phyloP scores from a whole-genome alignment of 2,329 filamentous ascomycete genomes.

The Xylaria arbuscula region DNA sequence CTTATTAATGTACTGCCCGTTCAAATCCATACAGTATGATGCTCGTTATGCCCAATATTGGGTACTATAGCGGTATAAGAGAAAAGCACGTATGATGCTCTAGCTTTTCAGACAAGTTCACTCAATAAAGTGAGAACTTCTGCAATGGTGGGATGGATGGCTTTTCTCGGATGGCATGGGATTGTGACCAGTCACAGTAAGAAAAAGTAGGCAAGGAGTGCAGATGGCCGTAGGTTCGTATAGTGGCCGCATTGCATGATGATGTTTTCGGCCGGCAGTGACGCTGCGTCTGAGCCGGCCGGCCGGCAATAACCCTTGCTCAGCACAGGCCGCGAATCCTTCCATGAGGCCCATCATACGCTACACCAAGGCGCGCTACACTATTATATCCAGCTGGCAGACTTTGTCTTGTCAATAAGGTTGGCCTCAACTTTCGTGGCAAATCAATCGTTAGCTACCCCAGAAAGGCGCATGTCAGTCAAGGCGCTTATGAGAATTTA shows the following conservation, averaged over 20 bases:
- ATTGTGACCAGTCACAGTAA: background rate
- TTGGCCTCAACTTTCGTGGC: conserved; percentile 10
- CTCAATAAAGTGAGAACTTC: background rate
- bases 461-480: conserved; percentile 24
- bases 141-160: background rate
- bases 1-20: background rate
- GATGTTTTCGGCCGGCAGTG: conserved; percentile 31
- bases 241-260: conserved; percentile 8
- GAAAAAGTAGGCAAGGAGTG: background rate
- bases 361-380: conserved; percentile 17
- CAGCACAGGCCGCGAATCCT: conserved; percentile 29
- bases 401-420: background rate
- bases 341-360: background rate
- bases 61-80: background rate
- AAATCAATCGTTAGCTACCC: conserved; percentile 10
- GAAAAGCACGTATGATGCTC: background rate
- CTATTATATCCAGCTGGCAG: background rate
- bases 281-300: conserved; percentile 17
- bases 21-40: background rate
- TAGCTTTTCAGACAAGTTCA: background rate
- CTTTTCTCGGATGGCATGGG: background rate
- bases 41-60: background rate
- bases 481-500: conserved; percentile 27
- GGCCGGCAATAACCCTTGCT: conserved; percentile 26
- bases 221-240: background rate